phyloP scores from a whole-genome alignment of 225 moss, liverwort and hornwort genomes.

The Lunularia cruciata region DNA sequence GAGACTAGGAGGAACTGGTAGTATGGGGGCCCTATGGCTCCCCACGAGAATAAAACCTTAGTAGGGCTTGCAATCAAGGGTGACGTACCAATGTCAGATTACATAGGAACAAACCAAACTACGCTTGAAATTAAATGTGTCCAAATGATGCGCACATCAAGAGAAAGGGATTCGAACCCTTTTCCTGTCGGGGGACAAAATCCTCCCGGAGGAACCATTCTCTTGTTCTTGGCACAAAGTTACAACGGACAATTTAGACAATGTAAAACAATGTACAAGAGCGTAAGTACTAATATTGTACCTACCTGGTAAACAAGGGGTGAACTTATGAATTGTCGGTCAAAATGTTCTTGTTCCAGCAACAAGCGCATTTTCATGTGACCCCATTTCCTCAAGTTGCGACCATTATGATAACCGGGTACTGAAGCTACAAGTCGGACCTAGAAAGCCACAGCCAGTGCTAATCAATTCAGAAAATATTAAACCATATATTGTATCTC shows the following conservation, averaged over 20 bases:
- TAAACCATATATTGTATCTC: background rate
- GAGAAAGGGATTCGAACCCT: conserved; percentile 16
- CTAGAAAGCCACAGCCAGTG: conserved; percentile 25
- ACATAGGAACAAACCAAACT: too few relatives aligned
- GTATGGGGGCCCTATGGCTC: too few relatives aligned
- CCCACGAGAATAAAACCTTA: too few relatives aligned
- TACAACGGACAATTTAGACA: background rate
- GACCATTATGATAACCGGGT: conserved; percentile 88
- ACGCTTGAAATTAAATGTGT: too few relatives aligned
- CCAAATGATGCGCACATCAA: background rate
- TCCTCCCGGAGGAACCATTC: background rate
- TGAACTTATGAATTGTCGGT: conserved; percentile 65
- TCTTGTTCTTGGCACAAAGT: background rate
- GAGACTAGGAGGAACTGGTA: background rate
- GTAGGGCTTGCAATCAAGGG: too few relatives aligned
- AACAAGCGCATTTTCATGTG: conserved; percentile 89
- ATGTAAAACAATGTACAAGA: background rate
- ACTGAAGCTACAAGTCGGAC: conserved; percentile 89
- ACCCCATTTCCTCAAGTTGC: conserved; percentile 74
- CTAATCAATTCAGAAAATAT: background rate
- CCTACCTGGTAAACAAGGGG: conserved; percentile 72
- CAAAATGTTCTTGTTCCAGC: conserved; percentile 69
- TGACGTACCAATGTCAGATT: too few relatives aligned
- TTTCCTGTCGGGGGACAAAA: background rate
- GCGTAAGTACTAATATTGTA: background rate